Conservation (phyloP, 2,329 filamentous ascomycete genomes). For the Trichoderma polysporum region DNA sequence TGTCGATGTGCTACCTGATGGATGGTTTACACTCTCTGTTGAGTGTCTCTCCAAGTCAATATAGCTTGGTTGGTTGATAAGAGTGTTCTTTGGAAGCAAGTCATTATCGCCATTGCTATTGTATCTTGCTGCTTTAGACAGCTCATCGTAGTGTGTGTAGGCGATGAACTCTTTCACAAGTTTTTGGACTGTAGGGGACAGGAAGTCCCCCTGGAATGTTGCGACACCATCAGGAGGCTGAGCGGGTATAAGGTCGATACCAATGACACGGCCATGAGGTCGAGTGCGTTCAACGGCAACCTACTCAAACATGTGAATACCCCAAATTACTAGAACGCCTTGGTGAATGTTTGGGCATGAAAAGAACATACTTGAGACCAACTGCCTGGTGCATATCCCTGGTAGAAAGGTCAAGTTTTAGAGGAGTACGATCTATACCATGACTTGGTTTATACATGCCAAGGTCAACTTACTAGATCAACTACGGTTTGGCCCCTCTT, state of each 20-base stretch:
- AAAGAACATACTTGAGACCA: conserved; percentile 61
- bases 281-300: conserved; percentile 78
- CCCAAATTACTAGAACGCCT: not conserved
- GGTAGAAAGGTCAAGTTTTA: not conserved
- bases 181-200: conserved; percentile 70
- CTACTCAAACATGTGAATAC: conserved; percentile 41
- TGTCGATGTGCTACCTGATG: conserved; percentile 34
- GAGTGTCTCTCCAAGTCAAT: conserved; percentile 61
- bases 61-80: conserved; percentile 55
- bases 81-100: conserved; percentile 7
- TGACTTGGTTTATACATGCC: not conserved
- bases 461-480: conserved; percentile 64
- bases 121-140: conserved; percentile 15
- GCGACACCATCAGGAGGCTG: conserved; percentile 90
- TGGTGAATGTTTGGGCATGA: not conserved
- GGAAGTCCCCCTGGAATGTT: conserved; percentile 91
- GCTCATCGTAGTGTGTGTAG: conserved; percentile 46
- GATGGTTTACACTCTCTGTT: conserved; percentile 31
- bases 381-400: conserved; percentile 75
- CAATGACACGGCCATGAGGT: conserved; percentile 77
- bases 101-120: conserved; percentile 26
- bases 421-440: not conserved
- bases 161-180: conserved; percentile 75
- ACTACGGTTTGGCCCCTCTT: conserved; percentile 79
- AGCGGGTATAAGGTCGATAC: conserved; percentile 91